Base-by-base conservation (phyloP, 306 rosid species). In the Trifolium pratense region DNA sequence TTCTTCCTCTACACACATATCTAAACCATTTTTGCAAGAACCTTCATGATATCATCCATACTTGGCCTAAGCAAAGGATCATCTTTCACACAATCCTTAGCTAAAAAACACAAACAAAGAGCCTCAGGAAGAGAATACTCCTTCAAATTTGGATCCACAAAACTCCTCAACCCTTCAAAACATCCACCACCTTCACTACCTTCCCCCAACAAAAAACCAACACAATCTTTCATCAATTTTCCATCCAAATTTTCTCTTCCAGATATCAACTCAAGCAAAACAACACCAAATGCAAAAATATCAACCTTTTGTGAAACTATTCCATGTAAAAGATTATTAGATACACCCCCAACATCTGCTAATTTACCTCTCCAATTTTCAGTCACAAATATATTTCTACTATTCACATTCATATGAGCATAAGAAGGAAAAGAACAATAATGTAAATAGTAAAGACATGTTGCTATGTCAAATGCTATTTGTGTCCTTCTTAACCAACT, bases 391-490 rank as follows among this genome's bases (percentile, higher is more conserved):
- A 88, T 80, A 51, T 83, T 88, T 76, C 79, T 71, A 10, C 78
- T 85, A 65, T 77, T 82, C 3, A 90, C 61, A 42, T 70, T 87
- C 79, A 80, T 71, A 71, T 86, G 91, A 49, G 86, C 90, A 68
- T 84, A 82, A 17, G 90, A 81, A 52, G 91, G 90, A 51, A 85
- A 88, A 63, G 88, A 84, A 56, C 87, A 88, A 13, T 81, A 78
- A 52, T 85, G 89, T 18, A 90, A 79, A 78, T 90, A 86, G 85
- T 90, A 89, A 36, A 88, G 91, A 45, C 91, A 89, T 25, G 89
- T 86, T 57, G 90, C 96, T 68, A 88, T 76, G 55, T 90, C 93
- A 36, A 85, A 90, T 37, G 89, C 90, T 59, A 88, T 85, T 72
- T 86, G 88, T 43, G 83, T 78, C 45, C 93, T 16, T 58, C 34